These are phyloP conservation scores for Fraxinus paxiana DNA, from an alignment of 305 asterid species.

Conservation along the genomic window DNA sequence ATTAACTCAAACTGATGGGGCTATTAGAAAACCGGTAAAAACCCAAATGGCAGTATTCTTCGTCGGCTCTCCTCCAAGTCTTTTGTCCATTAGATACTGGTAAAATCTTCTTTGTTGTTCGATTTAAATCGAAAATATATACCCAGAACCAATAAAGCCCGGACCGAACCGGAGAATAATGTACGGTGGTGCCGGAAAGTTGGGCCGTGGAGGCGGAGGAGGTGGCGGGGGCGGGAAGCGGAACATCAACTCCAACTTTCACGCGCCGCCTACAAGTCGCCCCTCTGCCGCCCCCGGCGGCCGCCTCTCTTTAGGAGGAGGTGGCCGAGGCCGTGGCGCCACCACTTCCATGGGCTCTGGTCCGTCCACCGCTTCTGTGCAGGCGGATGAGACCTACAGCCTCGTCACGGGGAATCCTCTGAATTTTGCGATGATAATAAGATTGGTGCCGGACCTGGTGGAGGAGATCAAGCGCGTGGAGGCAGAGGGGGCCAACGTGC, in stretches of 20 bases:
- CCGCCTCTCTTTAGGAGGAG: conserved; percentile 53
- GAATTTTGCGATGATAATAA: conserved; percentile 82
- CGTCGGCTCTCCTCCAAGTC: conserved; percentile 38
- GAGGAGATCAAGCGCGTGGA: conserved; percentile 98
- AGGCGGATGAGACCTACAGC: conserved; percentile 75
- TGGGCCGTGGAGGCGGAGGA: conserved; percentile 72
- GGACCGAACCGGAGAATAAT: conserved; percentile 38
- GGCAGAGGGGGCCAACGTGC: conserved; percentile 63
- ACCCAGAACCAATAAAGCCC: conserved; percentile 18
- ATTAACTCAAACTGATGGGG: neutral
- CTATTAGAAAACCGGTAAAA: conserved; percentile 28
- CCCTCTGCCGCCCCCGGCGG: conserved; percentile 36
- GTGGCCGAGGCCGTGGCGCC: conserved; percentile 49
- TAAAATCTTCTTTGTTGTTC: conserved; percentile 6
- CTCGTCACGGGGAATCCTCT: conserved; percentile 73
- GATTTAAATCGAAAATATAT: conserved; percentile 18
- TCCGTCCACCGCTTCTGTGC: conserved; percentile 44
- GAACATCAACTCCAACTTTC: conserved; percentile 42
- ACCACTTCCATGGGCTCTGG: conserved; percentile 33
- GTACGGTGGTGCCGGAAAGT: conserved; percentile 77
- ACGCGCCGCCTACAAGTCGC: conserved; percentile 53
- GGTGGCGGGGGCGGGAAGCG: conserved; percentile 54
- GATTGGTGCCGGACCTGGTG: conserved; percentile 81
- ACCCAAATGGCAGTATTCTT: conserved; percentile 34
- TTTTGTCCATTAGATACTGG: conserved; percentile 28